Evolutionary conservation across 2,329 filamentous ascomycete species (phyloP).

Genomic region (Thermothelomyces thermophilus): DNA sequence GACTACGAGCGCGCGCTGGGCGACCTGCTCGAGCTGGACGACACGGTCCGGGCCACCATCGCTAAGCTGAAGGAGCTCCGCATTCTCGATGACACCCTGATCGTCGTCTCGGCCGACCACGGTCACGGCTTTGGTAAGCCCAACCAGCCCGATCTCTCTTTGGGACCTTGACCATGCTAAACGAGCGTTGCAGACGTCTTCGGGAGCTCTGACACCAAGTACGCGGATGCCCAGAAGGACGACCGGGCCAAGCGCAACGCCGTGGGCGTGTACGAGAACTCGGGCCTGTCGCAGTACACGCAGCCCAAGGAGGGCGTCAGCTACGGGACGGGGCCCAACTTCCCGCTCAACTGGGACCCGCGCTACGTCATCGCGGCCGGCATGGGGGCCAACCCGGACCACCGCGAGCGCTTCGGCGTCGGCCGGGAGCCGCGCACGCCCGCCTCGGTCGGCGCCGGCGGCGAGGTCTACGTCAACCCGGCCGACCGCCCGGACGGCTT

Average conservation of each 20-base stretch:
- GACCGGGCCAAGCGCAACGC: constrained; percentile 70
- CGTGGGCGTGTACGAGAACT: constrained; percentile 65
- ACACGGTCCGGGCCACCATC: constrained; percentile 71
- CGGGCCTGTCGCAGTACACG: constrained; percentile 70
- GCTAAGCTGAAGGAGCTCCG: constrained; percentile 59
- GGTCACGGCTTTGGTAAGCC: constrained; percentile 69
- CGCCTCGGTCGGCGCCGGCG: constrained; percentile 43
- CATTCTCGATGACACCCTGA: constrained; percentile 66
- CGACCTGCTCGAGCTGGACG: constrained; percentile 78
- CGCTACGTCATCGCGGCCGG: constrained; percentile 74
- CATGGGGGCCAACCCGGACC: constrained; percentile 65
- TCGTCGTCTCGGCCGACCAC: constrained; percentile 81
- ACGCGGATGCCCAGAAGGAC: constrained; percentile 57
- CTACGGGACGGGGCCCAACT: constrained; percentile 68
- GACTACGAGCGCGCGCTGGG: constrained; percentile 83
- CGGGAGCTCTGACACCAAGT: constrained; percentile 73
- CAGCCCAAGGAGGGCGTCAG: constrained; percentile 50
- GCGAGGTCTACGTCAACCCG: constrained; percentile 61
- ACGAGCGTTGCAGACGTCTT: constrained; percentile 49
- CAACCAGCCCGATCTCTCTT: background rate
- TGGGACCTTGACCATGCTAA: background rate
- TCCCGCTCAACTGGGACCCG: constrained; percentile 79
- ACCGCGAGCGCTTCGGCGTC: constrained; percentile 68
- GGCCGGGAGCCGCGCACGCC: constrained; percentile 58
- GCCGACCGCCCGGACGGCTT: constrained; percentile 61